These are phyloP conservation scores for Quercus alba DNA, from an alignment of 306 rosid genomes.

Conservation along the genomic window DNA sequence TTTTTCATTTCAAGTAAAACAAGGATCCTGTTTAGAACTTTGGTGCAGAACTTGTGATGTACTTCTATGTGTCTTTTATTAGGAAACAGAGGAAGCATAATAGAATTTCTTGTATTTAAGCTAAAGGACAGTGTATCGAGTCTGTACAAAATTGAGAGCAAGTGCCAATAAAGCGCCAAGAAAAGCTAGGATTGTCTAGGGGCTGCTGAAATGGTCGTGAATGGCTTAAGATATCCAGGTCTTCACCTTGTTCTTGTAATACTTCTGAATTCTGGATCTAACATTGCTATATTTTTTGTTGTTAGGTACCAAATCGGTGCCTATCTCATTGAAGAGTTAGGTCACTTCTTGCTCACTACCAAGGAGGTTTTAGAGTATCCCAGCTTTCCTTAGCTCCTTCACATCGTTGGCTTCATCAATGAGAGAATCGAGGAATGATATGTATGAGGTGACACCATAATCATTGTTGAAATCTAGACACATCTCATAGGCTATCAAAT, in stretches of 20 bases:
- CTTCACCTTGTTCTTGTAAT: neutral
- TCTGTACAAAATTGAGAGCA: neutral
- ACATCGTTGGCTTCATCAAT: conserved; percentile 36
- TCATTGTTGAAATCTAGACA: conserved; percentile 31
- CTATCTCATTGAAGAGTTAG: too few relatives aligned
- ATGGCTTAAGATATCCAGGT: conserved; percentile 20
- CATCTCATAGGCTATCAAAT: conserved; percentile 39
- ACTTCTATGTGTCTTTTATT: too few relatives aligned
- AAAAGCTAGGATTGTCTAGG: conserved; percentile 28
- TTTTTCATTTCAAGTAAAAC: too few relatives aligned
- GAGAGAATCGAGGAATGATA: conserved; percentile 30
- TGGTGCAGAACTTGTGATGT: too few relatives aligned
- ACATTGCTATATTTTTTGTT: neutral
- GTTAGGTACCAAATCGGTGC: too few relatives aligned
- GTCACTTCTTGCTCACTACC: conserved; percentile 46
- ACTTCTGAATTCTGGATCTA: neutral
- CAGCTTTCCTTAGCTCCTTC: conserved; percentile 7
- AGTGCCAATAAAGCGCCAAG: neutral
- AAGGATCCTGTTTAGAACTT: too few relatives aligned
- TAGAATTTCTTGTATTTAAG: too few relatives aligned
- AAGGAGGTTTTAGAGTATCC: conserved; percentile 18
- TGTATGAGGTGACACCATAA: conserved; percentile 21
- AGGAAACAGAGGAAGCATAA: too few relatives aligned
- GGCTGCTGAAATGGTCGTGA: conserved; percentile 26
- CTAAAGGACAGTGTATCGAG: neutral